phyloP scores from a whole-genome alignment of 176 grass and related monocot species.

The Luzula sylvatica region DNA sequence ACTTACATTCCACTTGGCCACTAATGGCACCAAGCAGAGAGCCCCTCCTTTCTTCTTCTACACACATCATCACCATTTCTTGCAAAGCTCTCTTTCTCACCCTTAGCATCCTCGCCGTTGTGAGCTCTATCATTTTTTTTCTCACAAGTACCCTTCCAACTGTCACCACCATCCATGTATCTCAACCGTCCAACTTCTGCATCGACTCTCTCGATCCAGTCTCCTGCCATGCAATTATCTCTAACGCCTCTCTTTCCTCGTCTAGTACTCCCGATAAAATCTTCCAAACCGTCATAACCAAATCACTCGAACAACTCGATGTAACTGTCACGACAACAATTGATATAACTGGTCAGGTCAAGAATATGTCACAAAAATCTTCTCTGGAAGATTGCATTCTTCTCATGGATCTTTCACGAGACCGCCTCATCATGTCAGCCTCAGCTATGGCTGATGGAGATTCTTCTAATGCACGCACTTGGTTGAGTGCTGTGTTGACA shows the following conservation, averaged over 20 bases:
- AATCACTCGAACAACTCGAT: slow-evolving; percentile 24
- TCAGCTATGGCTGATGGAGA: too few species aligned
- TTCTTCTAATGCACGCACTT: slow-evolving; percentile 10
- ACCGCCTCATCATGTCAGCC: slow-evolving; percentile 25
- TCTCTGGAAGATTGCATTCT: slow-evolving; percentile 40
- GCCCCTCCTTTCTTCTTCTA: slow-evolving; percentile 23
- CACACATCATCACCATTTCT: neutral
- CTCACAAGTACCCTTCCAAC: neutral
- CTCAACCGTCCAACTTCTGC: slow-evolving; percentile 37
- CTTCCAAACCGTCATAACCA: slow-evolving; percentile 25
- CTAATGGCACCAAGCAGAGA: slow-evolving; percentile 18
- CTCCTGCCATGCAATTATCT: slow-evolving; percentile 35
- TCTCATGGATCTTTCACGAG: slow-evolving; percentile 36
- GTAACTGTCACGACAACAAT: slow-evolving; percentile 1
- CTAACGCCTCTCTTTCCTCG: slow-evolving; percentile 10
- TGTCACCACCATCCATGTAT: too few species aligned
- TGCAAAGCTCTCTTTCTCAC: slow-evolving; percentile 9
- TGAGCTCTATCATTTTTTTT: slow-evolving; percentile 19
- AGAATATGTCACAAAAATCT: slow-evolving; percentile 5
- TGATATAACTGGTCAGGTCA: neutral
- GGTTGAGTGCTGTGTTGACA: slow-evolving; percentile 66
- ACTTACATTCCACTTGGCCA: too few species aligned
- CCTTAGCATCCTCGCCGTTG: slow-evolving; percentile 3
- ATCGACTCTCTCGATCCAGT: slow-evolving; percentile 22
- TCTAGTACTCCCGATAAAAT: neutral